phyloP scores from a whole-genome alignment of 2,329 filamentous ascomycete species.

The Xylaria digitata region DNA sequence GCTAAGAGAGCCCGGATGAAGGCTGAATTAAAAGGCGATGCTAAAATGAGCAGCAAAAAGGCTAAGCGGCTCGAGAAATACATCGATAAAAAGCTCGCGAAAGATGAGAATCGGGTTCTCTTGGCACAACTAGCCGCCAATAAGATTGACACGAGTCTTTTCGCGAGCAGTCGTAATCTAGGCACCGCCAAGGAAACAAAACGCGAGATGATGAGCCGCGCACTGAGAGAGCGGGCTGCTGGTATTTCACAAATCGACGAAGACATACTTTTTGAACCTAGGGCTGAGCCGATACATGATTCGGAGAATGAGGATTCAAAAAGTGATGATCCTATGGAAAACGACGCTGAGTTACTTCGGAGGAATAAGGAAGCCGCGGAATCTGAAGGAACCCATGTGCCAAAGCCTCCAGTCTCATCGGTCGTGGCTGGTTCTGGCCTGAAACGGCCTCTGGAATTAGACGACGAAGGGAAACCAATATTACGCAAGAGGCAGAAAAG shows the following conservation, averaged over 20 bases:
- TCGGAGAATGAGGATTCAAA: conserved; percentile 51
- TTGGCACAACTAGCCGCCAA: conserved; percentile 83
- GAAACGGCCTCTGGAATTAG: conserved; percentile 85
- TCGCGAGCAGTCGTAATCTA: conserved; percentile 81
- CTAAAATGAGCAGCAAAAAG: conserved; percentile 72
- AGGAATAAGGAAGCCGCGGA: conserved; percentile 11
- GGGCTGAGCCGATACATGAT: conserved; percentile 51
- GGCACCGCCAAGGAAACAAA: conserved; percentile 79
- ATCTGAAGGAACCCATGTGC: conserved; percentile 1
- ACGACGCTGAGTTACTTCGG: conserved; percentile 34
- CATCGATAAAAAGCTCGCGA: conserved; percentile 89
- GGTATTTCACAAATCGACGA: conserved; percentile 69
- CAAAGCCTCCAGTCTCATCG: conserved; percentile 16
- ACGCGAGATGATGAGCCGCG: conserved; percentile 72
- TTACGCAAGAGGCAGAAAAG: conserved; percentile 85
- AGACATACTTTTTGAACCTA: conserved; percentile 64
- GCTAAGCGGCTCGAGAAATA: conserved; percentile 75
- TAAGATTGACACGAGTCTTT: conserved; percentile 83
- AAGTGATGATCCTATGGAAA: conserved; percentile 30
- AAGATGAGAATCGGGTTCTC: conserved; percentile 88
- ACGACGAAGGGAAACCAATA: conserved; percentile 81
- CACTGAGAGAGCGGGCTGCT: conserved; percentile 71
- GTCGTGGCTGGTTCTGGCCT: conserved; percentile 76
- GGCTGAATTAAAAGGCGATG: conserved; percentile 63
- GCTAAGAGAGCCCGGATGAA: conserved; percentile 67